A percentile compares a stretch with the other conserved stretches of the same genome.
phyloP scores from a whole-genome alignment of 1,284 basidiomycete species.

The Irpex rosettiformis region DNA sequence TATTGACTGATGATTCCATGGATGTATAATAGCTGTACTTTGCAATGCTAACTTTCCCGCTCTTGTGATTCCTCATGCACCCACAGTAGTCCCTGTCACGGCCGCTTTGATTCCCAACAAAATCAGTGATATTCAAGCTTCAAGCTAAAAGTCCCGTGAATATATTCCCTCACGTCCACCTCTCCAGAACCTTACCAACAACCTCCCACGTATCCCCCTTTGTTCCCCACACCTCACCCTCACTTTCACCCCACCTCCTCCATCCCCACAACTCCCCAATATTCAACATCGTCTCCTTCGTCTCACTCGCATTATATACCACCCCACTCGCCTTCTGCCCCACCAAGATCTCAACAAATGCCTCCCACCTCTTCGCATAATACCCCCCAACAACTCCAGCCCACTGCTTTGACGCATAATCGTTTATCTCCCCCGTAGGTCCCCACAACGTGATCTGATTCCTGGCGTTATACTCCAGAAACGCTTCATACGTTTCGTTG shows the following conservation, averaged over 20 bases:
- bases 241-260: slow-evolving; percentile 23
- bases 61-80: too few relatives aligned
- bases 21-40: background rate
- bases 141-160: background rate
- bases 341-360: slow-evolving; percentile 34
- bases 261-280: slow-evolving; percentile 33
- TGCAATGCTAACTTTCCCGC: too few relatives aligned
- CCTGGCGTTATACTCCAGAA: slow-evolving; percentile 38
- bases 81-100: too few relatives aligned
- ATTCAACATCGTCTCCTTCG: slow-evolving; percentile 27
- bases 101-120: background rate
- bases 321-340: slow-evolving; percentile 25
- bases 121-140: background rate
- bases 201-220: slow-evolving; percentile 26
- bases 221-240: slow-evolving; percentile 22
- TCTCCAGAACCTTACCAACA: slow-evolving; percentile 19
- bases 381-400: slow-evolving; percentile 38
- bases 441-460: slow-evolving; percentile 47
- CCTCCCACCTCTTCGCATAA: slow-evolving; percentile 34
- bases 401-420: slow-evolving; percentile 46
- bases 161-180: slow-evolving; percentile 17
- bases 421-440: slow-evolving; percentile 37
- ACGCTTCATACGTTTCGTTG: slow-evolving; percentile 30
- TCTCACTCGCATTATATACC: slow-evolving; percentile 27
- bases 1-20: background rate